Evolutionary conservation across 495 filamentous ascomycete genomes (phyloP), one percentile per base, ranked within the genome.

Genomic region (Thermothielavioides terrestris): DNA sequence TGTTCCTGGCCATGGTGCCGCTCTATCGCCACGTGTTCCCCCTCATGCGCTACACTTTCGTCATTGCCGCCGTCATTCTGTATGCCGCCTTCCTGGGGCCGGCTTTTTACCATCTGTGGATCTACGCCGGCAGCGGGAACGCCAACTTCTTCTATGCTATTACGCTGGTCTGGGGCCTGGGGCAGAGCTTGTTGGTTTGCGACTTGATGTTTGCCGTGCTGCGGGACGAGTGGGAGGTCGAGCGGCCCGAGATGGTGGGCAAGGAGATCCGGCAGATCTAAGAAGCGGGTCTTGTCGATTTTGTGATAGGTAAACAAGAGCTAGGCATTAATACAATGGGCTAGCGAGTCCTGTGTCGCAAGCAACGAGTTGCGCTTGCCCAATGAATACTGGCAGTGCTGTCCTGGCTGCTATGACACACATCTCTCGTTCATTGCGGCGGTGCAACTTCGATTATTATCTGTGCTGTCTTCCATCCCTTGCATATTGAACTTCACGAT

Each of bases 111-210:
- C 81, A 98, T 65, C 76, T 98, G 4, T 98, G 92, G 92, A 94
- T 97, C 53, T 98, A 98, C 61, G 94, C 92, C 17, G 92, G 92
- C 32, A 94, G 87, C 28, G 92, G 94, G 26, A 98, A 98, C 60
- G 92, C 92, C 34, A 98, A 98, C 65, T 98, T 98, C 71, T 98
- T 97, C 70, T 98, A 98, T 60, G 92, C 92, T 58, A 97, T 98
- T 61, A 98, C 92, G 4, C 76, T 98, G 0, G 92, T 97, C 14
- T 98, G 92, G 92, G 92, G 88, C 59, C 68, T 98, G 3, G 92
- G 88, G 0, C 73, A 89, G 32, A 89, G 87, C 1, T 61, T 96
- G 25, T 59, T 83, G 31, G 77, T 96, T 0, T 86, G 82, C 8
- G 92, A 98, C 61, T 74, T 82, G 39, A 68, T 95, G 3, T 98